Evolutionary conservation across 345 rosid genomes (phyloP).

Genomic region (Aethionema arabicum): DNA sequence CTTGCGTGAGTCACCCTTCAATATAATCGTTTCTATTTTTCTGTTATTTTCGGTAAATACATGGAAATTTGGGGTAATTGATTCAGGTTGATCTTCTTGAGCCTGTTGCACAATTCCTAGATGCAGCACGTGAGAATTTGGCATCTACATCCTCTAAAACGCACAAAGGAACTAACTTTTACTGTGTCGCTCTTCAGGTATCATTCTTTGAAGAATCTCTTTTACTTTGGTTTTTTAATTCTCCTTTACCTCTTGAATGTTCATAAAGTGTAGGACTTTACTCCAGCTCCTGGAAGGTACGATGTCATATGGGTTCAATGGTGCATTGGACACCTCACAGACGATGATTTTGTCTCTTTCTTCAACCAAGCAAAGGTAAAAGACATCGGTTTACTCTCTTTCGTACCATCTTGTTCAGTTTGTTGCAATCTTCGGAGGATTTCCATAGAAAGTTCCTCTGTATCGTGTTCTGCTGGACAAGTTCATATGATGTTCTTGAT

Average conservation of each 20-base stretch:
- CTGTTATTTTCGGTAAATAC: too few relatives aligned
- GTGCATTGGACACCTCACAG: conserved; percentile 97
- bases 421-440: too few relatives aligned
- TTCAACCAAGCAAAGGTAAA: conserved; percentile 87
- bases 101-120: conserved; percentile 85
- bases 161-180: conserved; percentile 73
- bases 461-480: too few relatives aligned
- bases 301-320: conserved; percentile 98
- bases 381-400: too few relatives aligned
- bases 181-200: conserved; percentile 87
- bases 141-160: conserved; percentile 45
- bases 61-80: not conserved
- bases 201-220: conserved; percentile 3
- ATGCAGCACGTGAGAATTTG: conserved; percentile 77
- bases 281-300: conserved; percentile 68
- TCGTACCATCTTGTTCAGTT: too few relatives aligned
- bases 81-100: conserved; percentile 96
- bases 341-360: conserved; percentile 86
- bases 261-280: conserved; percentile 62
- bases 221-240: conserved; percentile 1
- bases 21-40: too few relatives aligned
- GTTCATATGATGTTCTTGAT: conserved; percentile 19
- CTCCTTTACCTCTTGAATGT: not conserved
- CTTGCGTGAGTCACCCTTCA: too few relatives aligned
- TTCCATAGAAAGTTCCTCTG: too few relatives aligned